Percentiles rank a stretch among this genome's conserved stretches.
Conservation (phyloP, 2,329 filamentous ascomycete genomes). For the Botrytis fragariae region DNA sequence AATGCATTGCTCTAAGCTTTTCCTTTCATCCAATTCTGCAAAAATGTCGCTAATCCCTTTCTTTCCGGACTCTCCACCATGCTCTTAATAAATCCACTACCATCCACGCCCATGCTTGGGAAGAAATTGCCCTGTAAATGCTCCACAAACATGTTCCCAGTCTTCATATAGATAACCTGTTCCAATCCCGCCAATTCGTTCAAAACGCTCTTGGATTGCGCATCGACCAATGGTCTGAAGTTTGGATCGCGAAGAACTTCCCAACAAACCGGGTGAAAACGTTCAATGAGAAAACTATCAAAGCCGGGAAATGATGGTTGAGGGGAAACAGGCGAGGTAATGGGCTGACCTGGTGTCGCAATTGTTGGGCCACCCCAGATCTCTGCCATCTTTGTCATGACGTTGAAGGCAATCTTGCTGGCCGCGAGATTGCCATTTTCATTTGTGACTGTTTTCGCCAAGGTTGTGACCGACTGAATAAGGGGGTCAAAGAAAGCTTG, state of each 20-base stretch:
- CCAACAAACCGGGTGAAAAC: conserved; percentile 90
- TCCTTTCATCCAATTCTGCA: conserved; percentile 55
- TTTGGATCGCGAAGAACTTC: conserved; percentile 73
- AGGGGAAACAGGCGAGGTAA: conserved; percentile 49
- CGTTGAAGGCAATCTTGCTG: conserved; percentile 72
- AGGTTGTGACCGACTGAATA: conserved; percentile 78
- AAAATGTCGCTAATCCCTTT: conserved; percentile 62
- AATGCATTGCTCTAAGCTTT: conserved; percentile 23
- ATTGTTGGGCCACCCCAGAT: conserved; percentile 90
- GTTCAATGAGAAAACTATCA: conserved; percentile 82
- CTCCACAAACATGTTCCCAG: conserved; percentile 74
- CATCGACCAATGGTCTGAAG: conserved; percentile 78
- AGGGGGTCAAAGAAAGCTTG: conserved; percentile 87
- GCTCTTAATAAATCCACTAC: conserved; percentile 56
- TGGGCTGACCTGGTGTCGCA: conserved; percentile 54
- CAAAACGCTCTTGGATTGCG: conserved; percentile 83
- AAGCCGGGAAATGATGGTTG: conserved; percentile 76
- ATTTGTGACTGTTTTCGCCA: conserved; percentile 71
- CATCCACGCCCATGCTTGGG: conserved; percentile 61
- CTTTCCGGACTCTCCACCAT: conserved; percentile 59
- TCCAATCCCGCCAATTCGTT: conserved; percentile 85
- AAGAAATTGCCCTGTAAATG: conserved; percentile 65
- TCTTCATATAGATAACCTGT: conserved; percentile 87
- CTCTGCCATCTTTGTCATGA: conserved; percentile 77
- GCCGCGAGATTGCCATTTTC: conserved; percentile 57